Base-by-base conservation (phyloP, 1,284 basidiomycete genomes). In the Leccinum huronense region DNA sequence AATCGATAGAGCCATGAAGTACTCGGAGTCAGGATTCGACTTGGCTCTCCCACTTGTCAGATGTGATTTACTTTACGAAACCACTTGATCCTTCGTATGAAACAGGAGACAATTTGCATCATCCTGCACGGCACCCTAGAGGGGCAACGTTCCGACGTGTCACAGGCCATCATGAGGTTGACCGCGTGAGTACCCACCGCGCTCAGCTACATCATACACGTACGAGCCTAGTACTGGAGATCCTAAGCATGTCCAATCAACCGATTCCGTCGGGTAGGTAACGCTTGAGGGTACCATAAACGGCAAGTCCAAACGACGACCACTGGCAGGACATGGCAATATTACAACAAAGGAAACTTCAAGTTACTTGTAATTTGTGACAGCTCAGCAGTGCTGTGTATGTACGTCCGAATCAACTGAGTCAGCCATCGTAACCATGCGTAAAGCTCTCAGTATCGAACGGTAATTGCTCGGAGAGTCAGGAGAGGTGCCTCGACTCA, bases 371-470 rank as follows among this genome's bases (percentile, higher is more conserved):
- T 13, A 48, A n/a, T n/a, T n/a, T n/a, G 19, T 42, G 63, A 59
- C 40, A 57, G 34, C 60, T 58, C 53, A 51, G 11, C 31, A 45
- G 59, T 57, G 57, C 59, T 69, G 23, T 36, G 11, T 19, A 56
- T 60, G 19, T 48, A 30, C 13, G 54, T 51, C 27, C 40, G 38
- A 40, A 55, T 11, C 33, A 42, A 33, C 36, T 59, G 48, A 30
- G 57, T n/a, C 40, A 53, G 40, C 57, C 51, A 51, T 57, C 55
- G 61, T 60, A 57, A 55, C 62, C 60, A 62, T 40, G 7, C 31
- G 16, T 54, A n/a, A 57, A 53, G 33, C 31, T 63, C 62, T 58
- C 31, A 33, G 13, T 16, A 31, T 58, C 53, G 23, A 55, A 51
- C 9, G 45, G 53, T 48, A 30, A 54, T 65, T 56, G 53, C 59